Conservation (phyloP, 768 basidiomycete species). For the Lanmaoa rubissima region DNA sequence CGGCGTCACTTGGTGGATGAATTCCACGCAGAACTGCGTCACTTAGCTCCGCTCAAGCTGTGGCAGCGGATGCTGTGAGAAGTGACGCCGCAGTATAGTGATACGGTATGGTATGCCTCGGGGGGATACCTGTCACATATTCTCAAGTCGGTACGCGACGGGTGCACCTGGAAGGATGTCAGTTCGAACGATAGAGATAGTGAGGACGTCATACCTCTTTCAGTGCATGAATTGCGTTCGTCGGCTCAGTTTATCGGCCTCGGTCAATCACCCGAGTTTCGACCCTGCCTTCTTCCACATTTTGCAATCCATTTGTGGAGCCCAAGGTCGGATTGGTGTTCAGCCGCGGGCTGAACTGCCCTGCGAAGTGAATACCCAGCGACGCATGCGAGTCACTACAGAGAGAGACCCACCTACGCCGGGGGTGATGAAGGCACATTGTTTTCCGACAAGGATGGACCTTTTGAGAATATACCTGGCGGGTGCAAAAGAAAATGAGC, state of each 20-base stretch:
- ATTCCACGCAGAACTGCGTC: slow-evolving; percentile 19
- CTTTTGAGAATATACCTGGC: slow-evolving; percentile 38
- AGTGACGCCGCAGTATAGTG: slow-evolving; percentile 10
- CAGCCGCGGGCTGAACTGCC: slow-evolving; percentile 24
- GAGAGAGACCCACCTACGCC: slow-evolving; percentile 47
- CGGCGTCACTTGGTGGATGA: slow-evolving; percentile 25
- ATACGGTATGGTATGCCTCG: slow-evolving; percentile 1
- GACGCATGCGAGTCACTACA: background rate
- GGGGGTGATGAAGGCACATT: slow-evolving; percentile 34
- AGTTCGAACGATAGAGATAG: background rate
- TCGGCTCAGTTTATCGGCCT: slow-evolving; percentile 36
- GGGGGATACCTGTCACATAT: slow-evolving; percentile 31
- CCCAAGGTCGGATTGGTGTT: slow-evolving; percentile 49
- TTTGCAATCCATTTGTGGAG: slow-evolving; percentile 40
- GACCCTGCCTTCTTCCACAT: slow-evolving; percentile 53
- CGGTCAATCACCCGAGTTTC: slow-evolving; percentile 47
- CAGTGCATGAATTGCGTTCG: slow-evolving; percentile 41
- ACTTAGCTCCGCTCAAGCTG: slow-evolving; percentile 7
- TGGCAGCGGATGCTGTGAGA: slow-evolving; percentile 9
- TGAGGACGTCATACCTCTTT: slow-evolving; percentile 40
- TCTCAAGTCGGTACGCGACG: slow-evolving; percentile 50
- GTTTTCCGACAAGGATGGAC: slow-evolving; percentile 17
- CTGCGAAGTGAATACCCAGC: background rate
- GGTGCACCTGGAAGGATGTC: slow-evolving; percentile 41
- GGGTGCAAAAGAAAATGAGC: slow-evolving; percentile 51